Evolutionary conservation across 1,139 yeast species (phyloP), one percentile per base, ranked within the genome.

Genomic region (Yamadazyma pseudoaaseri): DNA sequence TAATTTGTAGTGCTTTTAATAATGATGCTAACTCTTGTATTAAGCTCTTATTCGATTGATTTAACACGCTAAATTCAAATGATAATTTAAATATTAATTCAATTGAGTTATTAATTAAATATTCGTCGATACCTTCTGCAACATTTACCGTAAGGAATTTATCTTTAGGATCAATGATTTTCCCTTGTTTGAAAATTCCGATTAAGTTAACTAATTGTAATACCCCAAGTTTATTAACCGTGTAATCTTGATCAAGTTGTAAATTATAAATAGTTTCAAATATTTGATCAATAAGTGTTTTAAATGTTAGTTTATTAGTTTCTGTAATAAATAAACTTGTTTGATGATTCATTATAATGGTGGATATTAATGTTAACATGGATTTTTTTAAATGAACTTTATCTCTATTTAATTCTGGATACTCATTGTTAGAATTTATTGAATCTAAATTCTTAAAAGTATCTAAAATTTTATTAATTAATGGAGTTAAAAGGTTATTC

Each of bases 11-110:
- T 4, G 82, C 70, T 47, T 80, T 83, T 52, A 90, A 75, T 26
- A 89, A 64, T 26, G 76, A 65, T 0, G 95, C 80, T 8, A 87
- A 66, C 49, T 92, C 98, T 41, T 79, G 78, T 3, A 89, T 81
- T 29, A 86, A 72, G 35, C 80, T 67, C 49, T 94, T 74, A 48
- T 75, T 77, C 52, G 89, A 96, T 34, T 81, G 63, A 49, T 83
- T 77, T 46, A 81, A 80, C 22, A 74, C 73, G 29, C 66, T 73
- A 30, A 81, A 77, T 47, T 83, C 81, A 50, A 86, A 81, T 8
- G 96, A 89, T 33, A 89, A 65, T 53, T 86, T 95, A 64, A 89
- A 85, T 30, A 81, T 72, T 36, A 86, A 61, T 34, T 83, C 77
- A 6, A 89, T 74, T 25, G 79, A 71, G 44, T 81, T 83, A 34